phyloP scores from a whole-genome alignment of 148 eudicot genomes.

The Diospyros lotus region DNA sequence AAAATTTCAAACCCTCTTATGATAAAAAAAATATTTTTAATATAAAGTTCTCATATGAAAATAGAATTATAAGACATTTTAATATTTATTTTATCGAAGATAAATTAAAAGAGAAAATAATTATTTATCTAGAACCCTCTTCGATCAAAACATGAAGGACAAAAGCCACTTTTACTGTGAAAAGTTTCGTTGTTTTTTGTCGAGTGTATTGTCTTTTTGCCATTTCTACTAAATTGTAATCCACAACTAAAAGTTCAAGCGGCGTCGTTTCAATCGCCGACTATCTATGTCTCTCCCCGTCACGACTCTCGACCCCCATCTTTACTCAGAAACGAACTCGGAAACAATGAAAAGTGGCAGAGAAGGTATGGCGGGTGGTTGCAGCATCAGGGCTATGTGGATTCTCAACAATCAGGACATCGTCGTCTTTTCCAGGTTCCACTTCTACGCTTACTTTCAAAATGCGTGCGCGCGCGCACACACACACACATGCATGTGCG shows the following conservation, averaged over 20 bases:
- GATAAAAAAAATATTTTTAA: no score
- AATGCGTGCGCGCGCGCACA: neutral
- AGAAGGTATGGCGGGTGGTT: conserved; percentile 35
- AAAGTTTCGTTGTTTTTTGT: no score
- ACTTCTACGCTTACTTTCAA: neutral
- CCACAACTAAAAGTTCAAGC: neutral
- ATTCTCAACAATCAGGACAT: conserved; percentile 73
- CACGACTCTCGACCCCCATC: neutral
- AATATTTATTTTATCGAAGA: no score
- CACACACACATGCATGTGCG: neutral
- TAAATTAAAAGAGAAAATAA: no score
- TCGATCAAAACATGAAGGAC: no score
- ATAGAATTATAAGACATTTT: no score
- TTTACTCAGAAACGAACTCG: neutral
- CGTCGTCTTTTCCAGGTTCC: conserved; percentile 78
- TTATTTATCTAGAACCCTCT: no score
- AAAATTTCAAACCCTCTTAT: no score
- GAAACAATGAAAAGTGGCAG: neutral
- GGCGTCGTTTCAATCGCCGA: neutral
- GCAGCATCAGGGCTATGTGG: conserved; percentile 89
- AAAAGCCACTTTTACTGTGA: no score
- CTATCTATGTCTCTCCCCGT: neutral
- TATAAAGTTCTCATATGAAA: no score
- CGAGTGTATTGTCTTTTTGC: no score
- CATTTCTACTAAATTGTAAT: no score